These are phyloP conservation scores for Cryptococcus sp. DNA, from an alignment of 1,284 basidiomycete genomes.

Conservation along the genomic window DNA sequence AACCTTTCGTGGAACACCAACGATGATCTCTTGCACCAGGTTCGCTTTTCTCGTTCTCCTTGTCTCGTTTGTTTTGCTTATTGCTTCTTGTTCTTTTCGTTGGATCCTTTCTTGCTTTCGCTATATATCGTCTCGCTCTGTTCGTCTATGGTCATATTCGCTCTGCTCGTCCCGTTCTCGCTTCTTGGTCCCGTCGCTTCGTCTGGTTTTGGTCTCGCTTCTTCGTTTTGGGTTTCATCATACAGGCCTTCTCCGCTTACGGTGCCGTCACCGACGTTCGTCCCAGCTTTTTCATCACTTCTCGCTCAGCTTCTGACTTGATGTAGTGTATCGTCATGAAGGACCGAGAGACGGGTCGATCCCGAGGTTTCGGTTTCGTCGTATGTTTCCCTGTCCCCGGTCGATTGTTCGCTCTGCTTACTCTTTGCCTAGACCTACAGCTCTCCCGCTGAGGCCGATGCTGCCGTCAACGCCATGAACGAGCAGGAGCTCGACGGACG, in stretches of 20 bases:
- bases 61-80: constrained; percentile 59
- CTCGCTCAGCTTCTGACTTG: constrained; percentile 2
- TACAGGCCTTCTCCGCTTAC: constrained; percentile 42
- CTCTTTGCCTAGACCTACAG: constrained; percentile 55
- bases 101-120: no score
- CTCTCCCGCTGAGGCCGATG: constrained; percentile 61
- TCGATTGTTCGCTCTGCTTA: background rate
- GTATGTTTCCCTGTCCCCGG: constrained; percentile 7
- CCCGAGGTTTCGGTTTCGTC: constrained; percentile 94
- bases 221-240: constrained; percentile 2
- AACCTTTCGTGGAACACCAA: constrained; percentile 72
- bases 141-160: no score
- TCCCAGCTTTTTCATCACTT: constrained; percentile 13
- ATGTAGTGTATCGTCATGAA: constrained; percentile 88
- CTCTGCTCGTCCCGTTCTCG: no score
- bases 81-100: constrained; percentile 14
- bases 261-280: constrained; percentile 46
- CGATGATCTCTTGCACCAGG: constrained; percentile 77
- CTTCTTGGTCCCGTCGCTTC: constrained; percentile 9
- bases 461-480: constrained; percentile 73
- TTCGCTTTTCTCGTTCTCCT: constrained; percentile 47
- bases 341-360: constrained; percentile 93
- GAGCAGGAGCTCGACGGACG: constrained; percentile 92
- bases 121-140: no score
- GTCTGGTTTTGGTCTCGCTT: constrained; percentile 3